Conservation (phyloP, 2,329 filamentous ascomycete genomes). For the Penicillium aurantiogriseum region DNA sequence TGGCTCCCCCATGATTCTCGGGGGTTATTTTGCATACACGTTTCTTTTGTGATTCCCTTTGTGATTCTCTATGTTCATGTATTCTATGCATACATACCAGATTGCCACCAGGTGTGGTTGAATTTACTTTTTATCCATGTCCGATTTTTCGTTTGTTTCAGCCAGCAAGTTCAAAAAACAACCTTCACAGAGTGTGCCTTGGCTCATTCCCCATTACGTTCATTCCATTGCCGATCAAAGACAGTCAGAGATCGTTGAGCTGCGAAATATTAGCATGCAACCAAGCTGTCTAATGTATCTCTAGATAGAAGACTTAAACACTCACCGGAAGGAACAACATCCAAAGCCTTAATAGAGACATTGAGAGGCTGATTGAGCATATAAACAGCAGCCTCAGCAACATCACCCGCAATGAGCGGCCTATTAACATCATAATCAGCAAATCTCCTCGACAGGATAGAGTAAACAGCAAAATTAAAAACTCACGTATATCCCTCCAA, state of each 20-base stretch:
- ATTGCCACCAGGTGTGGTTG: conserved; percentile 8
- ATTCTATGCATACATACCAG: conserved; percentile 16
- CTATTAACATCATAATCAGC: conserved; percentile 2
- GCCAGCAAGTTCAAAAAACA: background rate
- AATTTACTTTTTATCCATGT: background rate
- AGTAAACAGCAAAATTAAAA: background rate
- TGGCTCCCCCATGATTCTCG: background rate
- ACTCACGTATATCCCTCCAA: conserved; percentile 44
- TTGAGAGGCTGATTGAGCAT: conserved; percentile 45
- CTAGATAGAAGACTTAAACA: background rate
- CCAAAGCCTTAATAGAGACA: conserved; percentile 48
- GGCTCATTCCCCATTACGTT: background rate
- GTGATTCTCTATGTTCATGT: conserved; percentile 14
- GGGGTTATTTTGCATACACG: conserved; percentile 16
- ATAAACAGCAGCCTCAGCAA: conserved; percentile 45
- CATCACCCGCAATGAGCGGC: conserved; percentile 45
- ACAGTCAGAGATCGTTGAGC: conserved; percentile 35
- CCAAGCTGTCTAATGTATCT: background rate
- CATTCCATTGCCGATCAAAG: conserved; percentile 34
- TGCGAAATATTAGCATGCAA: background rate
- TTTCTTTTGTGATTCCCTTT: conserved; percentile 18
- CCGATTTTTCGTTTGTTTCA: background rate
- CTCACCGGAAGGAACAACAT: conserved; percentile 46
- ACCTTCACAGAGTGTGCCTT: background rate
- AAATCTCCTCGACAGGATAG: background rate